Evolutionary conservation across 352 stramenopile species (phyloP).

Genomic region (Globisporangium emineosum): DNA sequence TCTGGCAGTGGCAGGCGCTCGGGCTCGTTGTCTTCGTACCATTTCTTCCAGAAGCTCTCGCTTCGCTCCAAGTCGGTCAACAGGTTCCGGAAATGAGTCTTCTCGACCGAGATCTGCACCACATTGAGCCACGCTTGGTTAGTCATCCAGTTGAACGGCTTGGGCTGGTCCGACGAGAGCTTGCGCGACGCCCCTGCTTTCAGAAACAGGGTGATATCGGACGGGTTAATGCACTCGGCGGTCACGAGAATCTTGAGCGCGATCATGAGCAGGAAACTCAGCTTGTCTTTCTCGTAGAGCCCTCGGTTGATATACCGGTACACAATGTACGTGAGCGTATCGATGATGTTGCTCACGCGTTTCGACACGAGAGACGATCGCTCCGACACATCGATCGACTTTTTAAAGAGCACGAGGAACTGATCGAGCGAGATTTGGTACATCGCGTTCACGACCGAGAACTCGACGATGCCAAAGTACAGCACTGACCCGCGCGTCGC

Average conservation of each 20-base stretch:
- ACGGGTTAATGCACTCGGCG: conserved; percentile 43
- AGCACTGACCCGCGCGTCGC: conserved; percentile 83
- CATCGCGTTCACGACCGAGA: conserved; percentile 86
- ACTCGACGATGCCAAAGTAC: conserved; percentile 90
- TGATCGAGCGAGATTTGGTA: conserved; percentile 90
- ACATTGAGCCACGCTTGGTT: conserved; percentile 66
- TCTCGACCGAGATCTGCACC: conserved; percentile 64
- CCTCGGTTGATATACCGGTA: conserved; percentile 77
- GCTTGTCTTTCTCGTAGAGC: conserved; percentile 68
- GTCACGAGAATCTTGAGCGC: conserved; percentile 77
- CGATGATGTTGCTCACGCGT: conserved; percentile 86
- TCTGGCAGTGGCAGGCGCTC: conserved; percentile 59
- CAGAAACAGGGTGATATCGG: conserved; percentile 67
- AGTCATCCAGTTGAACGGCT: conserved; percentile 71
- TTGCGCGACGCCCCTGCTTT: conserved; percentile 70
- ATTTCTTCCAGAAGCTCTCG: conserved; percentile 65
- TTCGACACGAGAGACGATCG: conserved; percentile 75
- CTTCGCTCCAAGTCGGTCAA: conserved; percentile 64
- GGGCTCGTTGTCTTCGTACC: conserved; percentile 81
- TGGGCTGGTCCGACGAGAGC: conserved; percentile 57
- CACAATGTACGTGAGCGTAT: conserved; percentile 82
- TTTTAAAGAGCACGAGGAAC: conserved; percentile 86
- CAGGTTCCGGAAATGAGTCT: conserved; percentile 61
- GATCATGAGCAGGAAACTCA: conserved; percentile 73
- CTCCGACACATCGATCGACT: conserved; percentile 80